phyloP scores from a whole-genome alignment of 257 asterid genomes.

The Lycium barbarum region DNA sequence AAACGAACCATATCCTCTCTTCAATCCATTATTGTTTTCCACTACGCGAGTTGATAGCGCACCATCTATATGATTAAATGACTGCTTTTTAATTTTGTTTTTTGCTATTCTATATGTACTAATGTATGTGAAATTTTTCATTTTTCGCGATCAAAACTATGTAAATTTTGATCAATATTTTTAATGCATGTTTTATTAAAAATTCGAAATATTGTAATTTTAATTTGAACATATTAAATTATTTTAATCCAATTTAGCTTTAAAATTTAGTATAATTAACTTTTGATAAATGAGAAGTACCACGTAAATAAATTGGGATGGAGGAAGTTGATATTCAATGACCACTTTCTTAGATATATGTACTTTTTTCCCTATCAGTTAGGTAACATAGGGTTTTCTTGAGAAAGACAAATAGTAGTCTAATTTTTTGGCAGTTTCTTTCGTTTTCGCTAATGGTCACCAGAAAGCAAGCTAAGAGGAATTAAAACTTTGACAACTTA shows the following conservation, averaged over 20 bases:
- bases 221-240: too few relatives aligned
- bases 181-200: too few relatives aligned
- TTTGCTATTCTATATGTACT: background rate
- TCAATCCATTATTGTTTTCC: constrained; percentile 5
- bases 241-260: too few relatives aligned
- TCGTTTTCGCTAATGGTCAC: background rate
- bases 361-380: background rate
- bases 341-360: background rate
- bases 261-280: too few relatives aligned
- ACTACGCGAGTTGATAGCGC: constrained; percentile 22
- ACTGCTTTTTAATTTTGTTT: background rate
- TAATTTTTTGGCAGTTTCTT: background rate
- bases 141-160: too few relatives aligned
- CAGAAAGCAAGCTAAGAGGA: background rate
- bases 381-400: background rate
- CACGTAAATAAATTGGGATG: too few relatives aligned
- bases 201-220: too few relatives aligned
- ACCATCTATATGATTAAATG: constrained; percentile 5
- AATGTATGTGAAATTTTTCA: too few relatives aligned
- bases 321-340: background rate
- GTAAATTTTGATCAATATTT: too few relatives aligned
- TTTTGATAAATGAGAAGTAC: too few relatives aligned
- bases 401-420: background rate
- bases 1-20: background rate
- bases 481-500: background rate